These are phyloP conservation scores for Leccinum subtestaceum DNA, from an alignment of 768 basidiomycete genomes.

Conservation along the genomic window DNA sequence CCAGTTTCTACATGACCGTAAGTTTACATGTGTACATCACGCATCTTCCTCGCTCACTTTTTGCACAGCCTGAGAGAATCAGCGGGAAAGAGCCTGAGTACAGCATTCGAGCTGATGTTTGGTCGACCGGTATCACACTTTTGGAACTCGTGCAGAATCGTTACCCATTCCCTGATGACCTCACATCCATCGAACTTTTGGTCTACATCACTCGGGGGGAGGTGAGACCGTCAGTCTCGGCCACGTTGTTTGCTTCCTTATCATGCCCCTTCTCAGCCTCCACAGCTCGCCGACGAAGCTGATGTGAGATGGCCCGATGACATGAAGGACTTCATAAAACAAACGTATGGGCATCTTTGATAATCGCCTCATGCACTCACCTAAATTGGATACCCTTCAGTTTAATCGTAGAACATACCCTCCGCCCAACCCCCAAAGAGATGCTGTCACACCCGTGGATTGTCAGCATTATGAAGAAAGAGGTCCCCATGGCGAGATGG, in stretches of 20 bases:
- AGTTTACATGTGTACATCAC: conserved; percentile 33
- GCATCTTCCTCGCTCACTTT: conserved; percentile 2
- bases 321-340: conserved; percentile 90
- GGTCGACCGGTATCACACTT: conserved; percentile 94
- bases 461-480: conserved; percentile 67
- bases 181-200: conserved; percentile 92
- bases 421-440: conserved; percentile 78
- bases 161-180: conserved; percentile 91
- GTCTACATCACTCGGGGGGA: conserved; percentile 84
- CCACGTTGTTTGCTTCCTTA: conserved; percentile 16
- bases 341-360: conserved; percentile 57
- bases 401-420: conserved; percentile 62
- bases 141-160: conserved; percentile 92
- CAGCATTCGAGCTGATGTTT: conserved; percentile 94
- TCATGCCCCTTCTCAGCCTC: conserved; percentile 50
- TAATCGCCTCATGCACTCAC: conserved; percentile 3
- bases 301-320: conserved; percentile 65
- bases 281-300: conserved; percentile 75
- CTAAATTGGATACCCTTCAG: conserved; percentile 37
- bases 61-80: conserved; percentile 83
- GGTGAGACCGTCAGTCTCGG: conserved; percentile 38
- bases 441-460: conserved; percentile 88
- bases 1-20: conserved; percentile 98
- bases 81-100: conserved; percentile 72
- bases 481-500: conserved; percentile 89